phyloP scores from a whole-genome alignment of 495 filamentous ascomycete genomes.

The Neurospora sp. region DNA sequence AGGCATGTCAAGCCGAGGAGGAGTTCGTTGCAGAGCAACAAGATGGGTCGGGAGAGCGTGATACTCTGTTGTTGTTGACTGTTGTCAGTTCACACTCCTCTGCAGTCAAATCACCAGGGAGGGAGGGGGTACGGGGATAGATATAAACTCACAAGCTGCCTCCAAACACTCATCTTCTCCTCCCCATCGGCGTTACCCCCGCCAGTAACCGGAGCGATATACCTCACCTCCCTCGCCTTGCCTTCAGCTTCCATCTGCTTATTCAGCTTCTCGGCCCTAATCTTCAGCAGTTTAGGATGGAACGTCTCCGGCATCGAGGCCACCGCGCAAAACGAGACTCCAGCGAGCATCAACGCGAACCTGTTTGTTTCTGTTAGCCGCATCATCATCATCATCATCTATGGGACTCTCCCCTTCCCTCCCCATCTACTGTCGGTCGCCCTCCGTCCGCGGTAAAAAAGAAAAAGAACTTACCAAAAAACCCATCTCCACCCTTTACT shows the following conservation, averaged over 20 bases:
- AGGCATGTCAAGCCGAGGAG: constrained; percentile 53
- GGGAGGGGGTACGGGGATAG: neutral
- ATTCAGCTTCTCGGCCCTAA: constrained; percentile 38
- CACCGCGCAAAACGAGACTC: constrained; percentile 19
- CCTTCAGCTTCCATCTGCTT: constrained; percentile 14
- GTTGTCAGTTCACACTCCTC: neutral
- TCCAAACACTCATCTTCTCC: constrained; percentile 7
- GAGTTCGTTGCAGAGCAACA: constrained; percentile 48
- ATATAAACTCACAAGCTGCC: constrained; percentile 12
- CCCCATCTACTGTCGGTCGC: too few species aligned
- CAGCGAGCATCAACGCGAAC: constrained; percentile 36
- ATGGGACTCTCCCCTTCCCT: too few species aligned
- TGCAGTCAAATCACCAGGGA: neutral
- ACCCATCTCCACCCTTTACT: constrained; percentile 38
- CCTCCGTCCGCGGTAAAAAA: too few species aligned
- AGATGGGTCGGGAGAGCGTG: constrained; percentile 34
- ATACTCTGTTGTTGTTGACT: constrained; percentile 13
- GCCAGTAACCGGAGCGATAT: constrained; percentile 6
- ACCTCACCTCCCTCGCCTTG: constrained; percentile 1
- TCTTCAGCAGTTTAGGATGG: constrained; percentile 35
- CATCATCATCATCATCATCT: too few species aligned
- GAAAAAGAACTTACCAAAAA: constrained; percentile 31
- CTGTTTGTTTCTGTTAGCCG: neutral
- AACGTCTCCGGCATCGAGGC: constrained; percentile 40
- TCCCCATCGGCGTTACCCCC: constrained; percentile 5